Percentiles rank a stretch among this genome's conserved stretches.
These are phyloP conservation scores for Ustilago tritici DNA, from an alignment of 1,284 basidiomycete species.

Conservation along the genomic window DNA sequence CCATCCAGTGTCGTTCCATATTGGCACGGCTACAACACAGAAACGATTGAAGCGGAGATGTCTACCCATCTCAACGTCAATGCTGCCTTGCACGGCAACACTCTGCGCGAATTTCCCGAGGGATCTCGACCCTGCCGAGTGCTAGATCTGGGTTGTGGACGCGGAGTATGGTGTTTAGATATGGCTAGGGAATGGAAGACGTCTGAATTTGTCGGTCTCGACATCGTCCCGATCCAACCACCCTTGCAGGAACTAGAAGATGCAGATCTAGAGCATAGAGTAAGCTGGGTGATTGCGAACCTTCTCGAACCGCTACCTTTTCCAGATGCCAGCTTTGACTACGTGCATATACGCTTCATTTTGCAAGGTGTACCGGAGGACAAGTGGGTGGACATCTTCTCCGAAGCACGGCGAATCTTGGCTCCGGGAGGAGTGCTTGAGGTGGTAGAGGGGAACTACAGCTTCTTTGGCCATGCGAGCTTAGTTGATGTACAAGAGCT, in stretches of 20 bases:
- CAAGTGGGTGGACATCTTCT: constrained; percentile 49
- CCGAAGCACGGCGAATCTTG: constrained; percentile 45
- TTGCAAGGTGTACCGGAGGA: constrained; percentile 51
- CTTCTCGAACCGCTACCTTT: constrained; percentile 58
- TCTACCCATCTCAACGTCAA: constrained; percentile 30
- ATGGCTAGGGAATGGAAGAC: constrained; percentile 53
- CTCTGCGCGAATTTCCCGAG: constrained; percentile 32
- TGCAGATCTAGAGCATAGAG: constrained; percentile 45
- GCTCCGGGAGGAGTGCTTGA: constrained; percentile 55
- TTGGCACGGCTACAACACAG: constrained; percentile 48
- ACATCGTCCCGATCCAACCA: constrained; percentile 58
- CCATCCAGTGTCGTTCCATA: constrained; percentile 48
- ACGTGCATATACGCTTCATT: constrained; percentile 55
- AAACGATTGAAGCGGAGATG: constrained; percentile 45
- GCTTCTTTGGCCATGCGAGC: constrained; percentile 50
- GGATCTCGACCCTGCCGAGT: constrained; percentile 46
- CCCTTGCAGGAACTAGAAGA: constrained; percentile 35
- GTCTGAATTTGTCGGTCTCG: constrained; percentile 60
- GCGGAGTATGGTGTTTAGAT: constrained; percentile 56
- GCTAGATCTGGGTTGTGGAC: constrained; percentile 55
- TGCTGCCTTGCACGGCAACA: constrained; percentile 29
- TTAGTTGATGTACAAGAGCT: constrained; percentile 47
- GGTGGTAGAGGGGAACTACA: constrained; percentile 50
- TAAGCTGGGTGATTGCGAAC: constrained; percentile 63
- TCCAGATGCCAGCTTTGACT: constrained; percentile 61